phyloP scores from a whole-genome alignment of 2,329 filamentous ascomycete genomes.

The Penicillium sp. region DNA sequence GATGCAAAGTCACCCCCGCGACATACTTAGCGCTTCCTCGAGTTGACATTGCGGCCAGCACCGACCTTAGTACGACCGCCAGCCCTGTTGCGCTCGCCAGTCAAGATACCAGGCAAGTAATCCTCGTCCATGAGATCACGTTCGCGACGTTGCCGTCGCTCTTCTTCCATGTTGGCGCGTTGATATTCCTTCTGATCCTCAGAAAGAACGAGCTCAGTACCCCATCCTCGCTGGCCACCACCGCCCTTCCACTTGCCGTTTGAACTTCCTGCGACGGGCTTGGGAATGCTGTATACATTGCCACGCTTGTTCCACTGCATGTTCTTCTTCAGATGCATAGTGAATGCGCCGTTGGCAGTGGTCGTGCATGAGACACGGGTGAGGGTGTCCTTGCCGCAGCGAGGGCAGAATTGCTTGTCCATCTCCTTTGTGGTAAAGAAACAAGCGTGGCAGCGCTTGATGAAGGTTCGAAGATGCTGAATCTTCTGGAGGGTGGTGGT shows the following conservation, averaged over 20 bases:
- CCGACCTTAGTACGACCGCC: constrained; percentile 73
- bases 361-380: constrained; percentile 83
- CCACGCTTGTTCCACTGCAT: constrained; percentile 95
- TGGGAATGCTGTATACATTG: constrained; percentile 88
- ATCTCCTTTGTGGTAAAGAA: constrained; percentile 82
- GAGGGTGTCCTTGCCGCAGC: constrained; percentile 83
- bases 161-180: constrained; percentile 60
- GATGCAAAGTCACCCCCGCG: constrained; percentile 20
- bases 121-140: constrained; percentile 93
- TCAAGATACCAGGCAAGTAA: constrained; percentile 79
- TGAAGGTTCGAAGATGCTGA: constrained; percentile 78
- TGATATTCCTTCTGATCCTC: constrained; percentile 96
- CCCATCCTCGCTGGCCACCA: constrained; percentile 86
- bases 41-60: constrained; percentile 81
- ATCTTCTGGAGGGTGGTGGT: constrained; percentile 70
- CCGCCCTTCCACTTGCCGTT: constrained; percentile 67
- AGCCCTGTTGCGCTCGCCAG: constrained; percentile 65
- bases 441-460: constrained; percentile 90
- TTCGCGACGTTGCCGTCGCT: constrained; percentile 57
- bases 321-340: constrained; percentile 83
- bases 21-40: constrained; percentile 52
- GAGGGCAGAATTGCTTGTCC: constrained; percentile 84
- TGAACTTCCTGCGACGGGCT: constrained; percentile 74
- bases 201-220: constrained; percentile 73
- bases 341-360: constrained; percentile 73